These are phyloP conservation scores for Mitragyna speciosa DNA, from an alignment of 257 asterid genomes.

Conservation along the genomic window DNA sequence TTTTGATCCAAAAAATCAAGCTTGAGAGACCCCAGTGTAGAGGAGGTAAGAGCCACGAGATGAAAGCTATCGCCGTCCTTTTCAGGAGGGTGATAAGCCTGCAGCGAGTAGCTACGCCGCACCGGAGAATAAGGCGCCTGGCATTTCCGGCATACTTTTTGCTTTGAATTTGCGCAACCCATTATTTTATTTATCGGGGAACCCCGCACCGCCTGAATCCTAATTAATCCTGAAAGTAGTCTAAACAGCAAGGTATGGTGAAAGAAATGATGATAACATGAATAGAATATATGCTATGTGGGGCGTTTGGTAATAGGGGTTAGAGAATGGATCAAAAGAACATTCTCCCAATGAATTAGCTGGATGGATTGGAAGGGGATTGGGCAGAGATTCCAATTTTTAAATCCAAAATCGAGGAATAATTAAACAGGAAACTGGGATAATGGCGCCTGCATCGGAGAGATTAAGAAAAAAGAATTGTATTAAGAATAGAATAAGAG, in stretches of 20 bases:
- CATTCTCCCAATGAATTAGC: slow-evolving; percentile 56
- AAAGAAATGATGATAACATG: neutral
- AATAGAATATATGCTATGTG: neutral
- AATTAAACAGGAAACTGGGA: slow-evolving; percentile 31
- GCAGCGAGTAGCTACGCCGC: slow-evolving; percentile 76
- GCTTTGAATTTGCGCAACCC: slow-evolving; percentile 89
- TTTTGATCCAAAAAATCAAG: slow-evolving; percentile 55
- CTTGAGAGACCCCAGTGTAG: slow-evolving; percentile 75
- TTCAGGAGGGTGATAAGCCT: slow-evolving; percentile 46
- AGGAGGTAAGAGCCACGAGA: slow-evolving; percentile 73
- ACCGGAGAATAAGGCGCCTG: slow-evolving; percentile 54
- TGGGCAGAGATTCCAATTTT: slow-evolving; percentile 41
- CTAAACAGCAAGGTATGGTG: neutral
- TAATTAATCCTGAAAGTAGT: neutral
- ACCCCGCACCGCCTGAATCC: neutral
- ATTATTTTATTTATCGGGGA: slow-evolving; percentile 27
- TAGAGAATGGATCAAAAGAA: slow-evolving; percentile 36
- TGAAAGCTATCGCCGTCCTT: slow-evolving; percentile 53
- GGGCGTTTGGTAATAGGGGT: slow-evolving; percentile 13
- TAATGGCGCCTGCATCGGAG: slow-evolving; percentile 25
- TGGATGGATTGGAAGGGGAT: slow-evolving; percentile 29
- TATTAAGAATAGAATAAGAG: slow-evolving; percentile 3
- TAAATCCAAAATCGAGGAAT: slow-evolving; percentile 16
- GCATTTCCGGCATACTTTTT: slow-evolving; percentile 64
- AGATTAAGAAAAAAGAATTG: slow-evolving; percentile 20